Evolutionary conservation across 176 grass and related monocot genomes (phyloP).

Genomic region (Sorghum bicolor): Sorghum_bicolor_NCBIv3 NC_012871.2:58858501-58859000

Average conservation of each 20-base stretch:
- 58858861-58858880: not conserved
- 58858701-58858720: slow-evolving; percentile 72
- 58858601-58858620: slow-evolving; percentile 13
- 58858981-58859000: no score
- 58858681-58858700: slow-evolving; percentile 55
- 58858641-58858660: not conserved
- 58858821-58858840: not conserved
- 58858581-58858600: not conserved
- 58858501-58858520: not conserved
- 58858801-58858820: not conserved
- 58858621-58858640: not conserved
- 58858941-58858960: no score
- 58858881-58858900: not conserved
- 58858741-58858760: slow-evolving; percentile 96
- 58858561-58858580: not conserved
- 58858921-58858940: no score
- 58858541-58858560: not conserved
- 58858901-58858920: no score
- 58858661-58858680: slow-evolving; percentile 12
- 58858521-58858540: not conserved
- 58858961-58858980: no score
- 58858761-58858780: slow-evolving; percentile 88
- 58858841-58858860: not conserved
- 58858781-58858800: slow-evolving; percentile 88
- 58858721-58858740: slow-evolving; percentile 88